A percentile compares a stretch with the other conserved stretches of the same genome.
Conservation (phyloP, 2,329 filamentous ascomycete species). For the Penicillium sp. region DNA sequence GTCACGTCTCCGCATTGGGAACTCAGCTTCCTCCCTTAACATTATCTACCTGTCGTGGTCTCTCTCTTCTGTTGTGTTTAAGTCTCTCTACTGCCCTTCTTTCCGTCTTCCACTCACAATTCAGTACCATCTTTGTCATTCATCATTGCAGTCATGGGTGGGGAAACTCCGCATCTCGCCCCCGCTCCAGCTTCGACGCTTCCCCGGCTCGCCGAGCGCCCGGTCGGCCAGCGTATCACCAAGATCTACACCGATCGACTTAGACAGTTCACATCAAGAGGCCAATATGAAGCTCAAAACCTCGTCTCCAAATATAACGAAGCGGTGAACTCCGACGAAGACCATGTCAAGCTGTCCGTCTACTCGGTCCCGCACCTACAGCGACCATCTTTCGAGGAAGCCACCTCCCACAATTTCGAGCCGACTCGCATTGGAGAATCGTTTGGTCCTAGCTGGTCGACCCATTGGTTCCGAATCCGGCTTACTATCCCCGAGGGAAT, state of each 20-base stretch:
- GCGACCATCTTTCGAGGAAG: conserved; percentile 82
- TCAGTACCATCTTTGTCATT: neutral
- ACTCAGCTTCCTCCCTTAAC: conserved; percentile 10
- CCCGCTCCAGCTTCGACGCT: conserved; percentile 38
- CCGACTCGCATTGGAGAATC: conserved; percentile 67
- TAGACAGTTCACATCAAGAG: conserved; percentile 69
- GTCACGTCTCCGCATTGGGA: conserved; percentile 16
- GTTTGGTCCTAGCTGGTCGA: conserved; percentile 95
- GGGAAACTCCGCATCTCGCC: conserved; percentile 30
- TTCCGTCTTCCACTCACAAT: neutral
- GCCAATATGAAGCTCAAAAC: conserved; percentile 73
- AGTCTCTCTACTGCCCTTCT: neutral
- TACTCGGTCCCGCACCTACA: conserved; percentile 76
- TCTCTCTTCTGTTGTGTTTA: neutral
- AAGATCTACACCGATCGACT: conserved; percentile 82
- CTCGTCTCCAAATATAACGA: conserved; percentile 73
- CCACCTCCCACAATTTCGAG: conserved; percentile 68
- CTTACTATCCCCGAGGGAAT: conserved; percentile 72
- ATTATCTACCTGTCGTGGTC: neutral
- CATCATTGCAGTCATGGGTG: conserved; percentile 30
- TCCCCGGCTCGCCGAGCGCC: conserved; percentile 48
- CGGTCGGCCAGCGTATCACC: conserved; percentile 72
- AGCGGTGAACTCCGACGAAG: conserved; percentile 60
- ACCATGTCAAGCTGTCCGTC: conserved; percentile 76
- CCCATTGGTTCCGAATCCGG: conserved; percentile 90